Conservation (phyloP, 129 eudicot species). For the Lonicera japonica region DNA sequence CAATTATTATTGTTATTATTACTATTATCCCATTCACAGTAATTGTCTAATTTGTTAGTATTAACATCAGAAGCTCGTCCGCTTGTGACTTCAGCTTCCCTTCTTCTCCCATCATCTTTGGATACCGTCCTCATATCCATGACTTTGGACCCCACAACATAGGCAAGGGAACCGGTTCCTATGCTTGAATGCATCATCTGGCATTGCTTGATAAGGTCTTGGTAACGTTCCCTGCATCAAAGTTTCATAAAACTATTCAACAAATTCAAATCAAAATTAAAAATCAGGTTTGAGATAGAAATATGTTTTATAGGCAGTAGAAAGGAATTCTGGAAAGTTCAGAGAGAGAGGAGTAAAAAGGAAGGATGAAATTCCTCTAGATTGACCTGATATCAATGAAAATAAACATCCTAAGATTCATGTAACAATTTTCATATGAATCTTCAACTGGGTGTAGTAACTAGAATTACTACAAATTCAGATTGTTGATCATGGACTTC, state of each 20-base stretch:
- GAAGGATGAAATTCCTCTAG: no score
- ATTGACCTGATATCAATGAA: no score
- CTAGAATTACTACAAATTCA: no score
- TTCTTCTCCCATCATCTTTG: conserved; percentile 46
- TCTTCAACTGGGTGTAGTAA: background rate
- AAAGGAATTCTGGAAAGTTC: no score
- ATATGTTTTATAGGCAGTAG: no score
- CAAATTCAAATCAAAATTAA: background rate
- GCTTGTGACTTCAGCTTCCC: conserved; percentile 48
- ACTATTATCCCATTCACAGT: conserved; percentile 31
- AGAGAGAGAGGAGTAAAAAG: no score
- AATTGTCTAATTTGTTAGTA: conserved; percentile 36
- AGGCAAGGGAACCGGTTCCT: conserved; percentile 92
- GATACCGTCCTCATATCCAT: conserved; percentile 81
- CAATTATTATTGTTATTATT: conserved; percentile 12
- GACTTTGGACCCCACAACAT: conserved; percentile 81
- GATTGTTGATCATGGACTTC: no score
- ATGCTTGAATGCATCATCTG: conserved; percentile 92
- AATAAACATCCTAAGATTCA: no score
- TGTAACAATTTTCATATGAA: no score
- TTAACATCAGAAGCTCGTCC: conserved; percentile 35
- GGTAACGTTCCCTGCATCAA: conserved; percentile 71
- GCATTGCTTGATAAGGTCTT: conserved; percentile 75
- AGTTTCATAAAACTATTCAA: background rate
- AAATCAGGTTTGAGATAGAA: background rate